These are phyloP conservation scores for Salix exigua DNA, from an alignment of 345 rosid species.

Conservation along the genomic window DNA sequence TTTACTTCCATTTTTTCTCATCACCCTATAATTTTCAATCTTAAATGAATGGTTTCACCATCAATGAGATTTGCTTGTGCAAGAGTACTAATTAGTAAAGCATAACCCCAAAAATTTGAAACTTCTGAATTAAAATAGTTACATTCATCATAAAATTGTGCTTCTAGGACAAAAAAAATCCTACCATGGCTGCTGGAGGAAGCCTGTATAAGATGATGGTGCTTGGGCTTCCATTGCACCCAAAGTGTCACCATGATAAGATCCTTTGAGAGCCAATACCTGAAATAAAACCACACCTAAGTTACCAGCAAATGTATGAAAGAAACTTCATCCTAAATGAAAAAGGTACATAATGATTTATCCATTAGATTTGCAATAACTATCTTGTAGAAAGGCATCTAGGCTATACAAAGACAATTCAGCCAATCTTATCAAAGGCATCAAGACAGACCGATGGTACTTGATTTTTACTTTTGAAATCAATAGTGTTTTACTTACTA, in stretches of 20 bases:
- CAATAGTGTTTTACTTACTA: neutral
- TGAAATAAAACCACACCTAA: conserved; percentile 17
- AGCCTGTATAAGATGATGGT: conserved; percentile 83
- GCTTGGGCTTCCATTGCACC: conserved; percentile 99
- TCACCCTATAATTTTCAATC: neutral
- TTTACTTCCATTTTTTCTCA: neutral
- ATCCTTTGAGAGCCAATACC: conserved; percentile 90
- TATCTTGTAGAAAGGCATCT: neutral
- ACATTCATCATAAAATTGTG: neutral
- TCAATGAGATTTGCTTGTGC: neutral
- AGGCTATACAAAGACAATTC: neutral
- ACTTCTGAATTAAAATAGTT: neutral
- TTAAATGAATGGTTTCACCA: neutral
- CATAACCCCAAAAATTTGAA: neutral
- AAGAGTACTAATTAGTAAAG: neutral
- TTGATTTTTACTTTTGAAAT: too few species aligned
- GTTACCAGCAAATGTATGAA: neutral
- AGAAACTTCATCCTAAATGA: neutral
- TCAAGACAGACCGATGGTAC: neutral
- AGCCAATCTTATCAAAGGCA: neutral
- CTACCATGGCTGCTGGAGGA: conserved; percentile 95
- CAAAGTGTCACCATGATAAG: conserved; percentile 96
- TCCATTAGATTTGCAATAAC: neutral
- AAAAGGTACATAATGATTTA: neutral
- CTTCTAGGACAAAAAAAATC: neutral